These are phyloP conservation scores for Sideroxylon spinosum DNA, from an alignment of 179 eudicot species.

Conservation along the genomic window DNA sequence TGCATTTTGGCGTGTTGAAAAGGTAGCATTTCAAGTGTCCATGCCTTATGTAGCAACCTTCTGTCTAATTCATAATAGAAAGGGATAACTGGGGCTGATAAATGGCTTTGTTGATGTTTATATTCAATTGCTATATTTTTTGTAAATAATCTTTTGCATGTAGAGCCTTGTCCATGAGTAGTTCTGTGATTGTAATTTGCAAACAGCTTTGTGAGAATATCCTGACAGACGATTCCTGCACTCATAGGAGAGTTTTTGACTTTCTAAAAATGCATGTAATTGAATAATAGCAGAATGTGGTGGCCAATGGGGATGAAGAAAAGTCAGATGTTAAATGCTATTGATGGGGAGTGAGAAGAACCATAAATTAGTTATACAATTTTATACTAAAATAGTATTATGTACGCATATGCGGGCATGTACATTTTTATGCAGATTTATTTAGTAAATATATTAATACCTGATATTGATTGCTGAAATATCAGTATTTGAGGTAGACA, in stretches of 20 bases:
- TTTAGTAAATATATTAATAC: not conserved
- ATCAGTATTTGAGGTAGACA: not conserved
- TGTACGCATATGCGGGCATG: not conserved
- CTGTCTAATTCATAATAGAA: not conserved
- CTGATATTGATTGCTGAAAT: not conserved
- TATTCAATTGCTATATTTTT: not conserved
- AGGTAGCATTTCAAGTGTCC: conserved; percentile 39
- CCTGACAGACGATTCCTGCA: not conserved
- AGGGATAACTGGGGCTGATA: not conserved
- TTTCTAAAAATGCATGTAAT: not conserved
- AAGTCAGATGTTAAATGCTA: not conserved
- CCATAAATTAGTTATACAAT: not conserved
- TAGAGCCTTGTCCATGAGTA: not conserved
- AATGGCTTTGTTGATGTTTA: not conserved
- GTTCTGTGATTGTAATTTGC: not conserved
- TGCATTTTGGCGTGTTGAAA: conserved; percentile 89
- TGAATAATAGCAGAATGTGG: not conserved
- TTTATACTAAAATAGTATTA: not conserved
- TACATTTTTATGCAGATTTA: not conserved
- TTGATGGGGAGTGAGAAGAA: not conserved
- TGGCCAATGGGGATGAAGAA: conserved; percentile 3
- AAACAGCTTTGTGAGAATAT: not conserved
- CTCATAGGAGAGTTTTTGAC: not conserved
- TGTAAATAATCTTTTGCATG: not conserved
- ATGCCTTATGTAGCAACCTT: not conserved